Conservation (phyloP, 2,329 filamentous ascomycete genomes). For the Monilinia fructicola region DNA sequence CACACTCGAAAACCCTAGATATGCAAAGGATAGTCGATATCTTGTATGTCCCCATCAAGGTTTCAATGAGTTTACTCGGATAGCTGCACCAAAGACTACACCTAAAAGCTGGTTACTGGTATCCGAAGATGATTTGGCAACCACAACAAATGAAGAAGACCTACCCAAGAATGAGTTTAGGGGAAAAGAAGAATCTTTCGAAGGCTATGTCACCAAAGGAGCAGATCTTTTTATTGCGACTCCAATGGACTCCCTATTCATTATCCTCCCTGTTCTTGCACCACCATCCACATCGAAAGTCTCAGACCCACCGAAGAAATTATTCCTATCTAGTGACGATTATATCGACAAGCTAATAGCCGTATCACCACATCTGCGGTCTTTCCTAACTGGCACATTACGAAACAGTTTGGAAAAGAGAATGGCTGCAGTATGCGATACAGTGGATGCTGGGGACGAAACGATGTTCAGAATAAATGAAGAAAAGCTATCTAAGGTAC, state of each 20-base stretch:
- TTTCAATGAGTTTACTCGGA: slow-evolving; percentile 64
- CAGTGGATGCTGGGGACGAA: slow-evolving; percentile 79
- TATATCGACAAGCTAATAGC: slow-evolving; percentile 64
- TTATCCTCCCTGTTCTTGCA: slow-evolving; percentile 72
- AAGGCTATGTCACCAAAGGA: slow-evolving; percentile 60
- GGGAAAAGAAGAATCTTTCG: slow-evolving; percentile 27
- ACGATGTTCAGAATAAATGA: slow-evolving; percentile 79
- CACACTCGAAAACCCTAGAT: slow-evolving; percentile 59
- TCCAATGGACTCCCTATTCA: slow-evolving; percentile 78
- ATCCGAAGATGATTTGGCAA: slow-evolving; percentile 22
- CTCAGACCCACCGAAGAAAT: slow-evolving; percentile 53
- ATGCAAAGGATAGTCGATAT: slow-evolving; percentile 56
- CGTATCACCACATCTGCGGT: slow-evolving; percentile 56
- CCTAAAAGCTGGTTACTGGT: slow-evolving; percentile 63
- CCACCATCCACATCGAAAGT: slow-evolving; percentile 45
- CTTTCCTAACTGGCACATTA: slow-evolving; percentile 51
- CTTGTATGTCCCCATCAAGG: slow-evolving; percentile 61
- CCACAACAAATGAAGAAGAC: slow-evolving; percentile 28
- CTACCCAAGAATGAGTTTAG: slow-evolving; percentile 28
- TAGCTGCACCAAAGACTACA: slow-evolving; percentile 52
- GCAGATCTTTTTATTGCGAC: slow-evolving; percentile 83
- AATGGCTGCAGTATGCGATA: slow-evolving; percentile 74
- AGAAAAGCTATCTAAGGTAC: slow-evolving; percentile 62
- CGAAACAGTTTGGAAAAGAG: slow-evolving; percentile 59
- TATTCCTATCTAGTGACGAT: slow-evolving; percentile 70